Conservation (phyloP, 345 rosid genomes). For the Linum usitatissimum region DNA sequence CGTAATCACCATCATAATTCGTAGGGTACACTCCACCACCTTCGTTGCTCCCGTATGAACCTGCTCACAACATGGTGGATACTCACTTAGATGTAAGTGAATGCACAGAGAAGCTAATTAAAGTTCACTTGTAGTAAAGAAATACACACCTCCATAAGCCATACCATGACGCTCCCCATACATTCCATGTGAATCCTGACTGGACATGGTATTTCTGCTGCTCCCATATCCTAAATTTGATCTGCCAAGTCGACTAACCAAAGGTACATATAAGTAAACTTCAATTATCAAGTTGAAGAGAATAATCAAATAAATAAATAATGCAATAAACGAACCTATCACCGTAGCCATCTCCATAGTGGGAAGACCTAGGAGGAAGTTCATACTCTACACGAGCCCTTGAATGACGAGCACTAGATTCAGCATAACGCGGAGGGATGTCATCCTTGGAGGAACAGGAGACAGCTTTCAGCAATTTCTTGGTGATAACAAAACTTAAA, state of each 20-base stretch:
- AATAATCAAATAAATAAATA: not conserved
- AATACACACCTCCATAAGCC: conserved; percentile 59
- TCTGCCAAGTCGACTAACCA: conserved; percentile 59
- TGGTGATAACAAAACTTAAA: not conserved
- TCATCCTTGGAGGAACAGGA: conserved; percentile 49
- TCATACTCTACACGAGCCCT: conserved; percentile 93
- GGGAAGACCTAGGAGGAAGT: conserved; percentile 45
- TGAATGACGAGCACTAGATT: conserved; percentile 51
- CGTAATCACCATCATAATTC: conserved; percentile 59
- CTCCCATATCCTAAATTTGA: conserved; percentile 67
- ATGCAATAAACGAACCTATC: conserved; percentile 48
- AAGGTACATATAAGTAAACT: conserved; percentile 6
- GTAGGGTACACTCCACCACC: conserved; percentile 72
- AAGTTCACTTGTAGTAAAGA: conserved; percentile 11
- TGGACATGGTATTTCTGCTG: conserved; percentile 65
- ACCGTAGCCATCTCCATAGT: conserved; percentile 64
- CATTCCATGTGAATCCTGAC: conserved; percentile 74
- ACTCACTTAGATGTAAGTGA: not conserved
- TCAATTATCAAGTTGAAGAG: not conserved
- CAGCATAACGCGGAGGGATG: conserved; percentile 76
- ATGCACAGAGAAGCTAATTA: not conserved
- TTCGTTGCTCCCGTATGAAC: conserved; percentile 64
- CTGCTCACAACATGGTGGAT: conserved; percentile 29
- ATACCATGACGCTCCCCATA: conserved; percentile 68
- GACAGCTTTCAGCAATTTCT: conserved; percentile 2